Base-by-base conservation (phyloP, 2,329 filamentous ascomycete species). In the Paramyrothecium roridum region DNA sequence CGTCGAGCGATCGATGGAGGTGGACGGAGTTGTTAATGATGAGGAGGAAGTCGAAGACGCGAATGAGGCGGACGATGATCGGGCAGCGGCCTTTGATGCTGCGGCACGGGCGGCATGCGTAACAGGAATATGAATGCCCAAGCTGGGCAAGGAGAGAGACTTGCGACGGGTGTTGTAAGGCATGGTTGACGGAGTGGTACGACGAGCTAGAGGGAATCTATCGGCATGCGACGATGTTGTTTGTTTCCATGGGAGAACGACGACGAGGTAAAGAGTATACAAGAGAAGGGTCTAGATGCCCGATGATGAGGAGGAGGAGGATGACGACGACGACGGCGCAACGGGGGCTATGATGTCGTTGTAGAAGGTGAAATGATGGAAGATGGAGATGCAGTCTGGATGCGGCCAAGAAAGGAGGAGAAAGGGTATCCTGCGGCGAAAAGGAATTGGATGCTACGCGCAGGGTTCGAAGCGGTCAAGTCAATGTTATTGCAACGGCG, bases 151-250 rank as follows among this genome's bases (percentile, higher is more conserved):
- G 59, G 93, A 97, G 63, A 99, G 80, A 69, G 92, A 96, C 80
- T 98, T 98, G 75, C 93, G 88, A 76, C 93, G 90, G 64, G 93
- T 98, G 76, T 97, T 96, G 82, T 97, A 97, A 70, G 89, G 89
- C 91, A 96, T 96, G 58, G 51, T 63, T 61, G 57, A 59, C 50
- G 48, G 34, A 40, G 52, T 50, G 34, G 56, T 30, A 30, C 26
- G 26, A 30, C 26, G 26, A 30, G 26, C 26, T 30, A 10, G 53
- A 20, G 45, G 26, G 33, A 50, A 46, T 52, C 53, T 62, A 59
- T 61, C 33, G 53, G 56, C 23, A 52, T 58, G 48, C 57, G 54
- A 46, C 52, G 52, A 43, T 34, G 53, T 53, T 52, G 54, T 62
- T 52, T 58, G 56, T 56, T 58, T 64, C 52, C 47, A 60, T 55